A percentile compares a stretch with the other conserved stretches of the same genome.
These are phyloP conservation scores for Aureobasidium leucospermi DNA, from an alignment of 2,329 filamentous ascomycete species.

Conservation along the genomic window DNA sequence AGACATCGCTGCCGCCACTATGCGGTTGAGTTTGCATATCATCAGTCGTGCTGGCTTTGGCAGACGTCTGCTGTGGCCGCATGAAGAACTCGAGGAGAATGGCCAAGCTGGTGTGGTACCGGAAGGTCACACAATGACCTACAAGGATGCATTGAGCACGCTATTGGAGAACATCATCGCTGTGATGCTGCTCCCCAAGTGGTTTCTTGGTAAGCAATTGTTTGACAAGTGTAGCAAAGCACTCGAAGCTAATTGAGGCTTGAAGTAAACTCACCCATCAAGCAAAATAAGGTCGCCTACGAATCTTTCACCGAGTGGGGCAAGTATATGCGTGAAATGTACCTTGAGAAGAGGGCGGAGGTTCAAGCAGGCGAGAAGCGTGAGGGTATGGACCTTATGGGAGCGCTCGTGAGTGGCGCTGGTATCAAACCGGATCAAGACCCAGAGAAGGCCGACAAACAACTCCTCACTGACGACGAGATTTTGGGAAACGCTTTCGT, in stretches of 20 bases:
- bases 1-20: slow-evolving; percentile 57
- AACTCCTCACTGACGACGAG: slow-evolving; percentile 51
- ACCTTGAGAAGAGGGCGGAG: slow-evolving; percentile 53
- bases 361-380: slow-evolving; percentile 31
- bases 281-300: slow-evolving; percentile 45
- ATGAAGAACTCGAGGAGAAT: slow-evolving; percentile 38
- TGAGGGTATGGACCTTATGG: slow-evolving; percentile 50
- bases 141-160: slow-evolving; percentile 54
- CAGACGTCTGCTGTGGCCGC: slow-evolving; percentile 48
- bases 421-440: slow-evolving; percentile 27
- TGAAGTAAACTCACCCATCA: slow-evolving; percentile 42
- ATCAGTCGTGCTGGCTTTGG: slow-evolving; percentile 68
- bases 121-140: slow-evolving; percentile 55
- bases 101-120: slow-evolving; percentile 24
- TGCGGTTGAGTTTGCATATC: slow-evolving; percentile 53
- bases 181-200: slow-evolving; percentile 53
- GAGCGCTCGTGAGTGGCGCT: slow-evolving; percentile 43
- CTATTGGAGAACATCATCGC: slow-evolving; percentile 58
- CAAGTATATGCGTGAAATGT: slow-evolving; percentile 62
- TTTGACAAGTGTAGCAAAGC: background rate
- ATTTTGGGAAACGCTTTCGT: slow-evolving; percentile 64
- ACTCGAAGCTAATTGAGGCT: background rate
- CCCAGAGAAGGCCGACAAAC: slow-evolving; percentile 36
- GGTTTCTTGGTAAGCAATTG: slow-evolving; percentile 42
- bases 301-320: slow-evolving; percentile 56